These are phyloP conservation scores for Botrytis sinoallii DNA, from an alignment of 2,329 filamentous ascomycete genomes.

Conservation along the genomic window DNA sequence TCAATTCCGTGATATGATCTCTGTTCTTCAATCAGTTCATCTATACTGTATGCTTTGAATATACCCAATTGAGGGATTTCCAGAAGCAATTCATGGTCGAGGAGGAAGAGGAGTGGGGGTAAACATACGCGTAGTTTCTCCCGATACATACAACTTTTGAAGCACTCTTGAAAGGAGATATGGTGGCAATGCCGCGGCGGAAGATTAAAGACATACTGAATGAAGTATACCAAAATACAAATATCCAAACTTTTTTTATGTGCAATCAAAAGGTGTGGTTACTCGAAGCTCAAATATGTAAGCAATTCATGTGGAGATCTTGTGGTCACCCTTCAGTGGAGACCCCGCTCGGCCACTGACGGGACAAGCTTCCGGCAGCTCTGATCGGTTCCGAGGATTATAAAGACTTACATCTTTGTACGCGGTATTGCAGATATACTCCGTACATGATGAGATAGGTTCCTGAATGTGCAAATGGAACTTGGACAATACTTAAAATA, in stretches of 20 bases:
- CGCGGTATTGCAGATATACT: background rate
- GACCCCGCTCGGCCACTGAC: background rate
- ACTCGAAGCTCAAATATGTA: background rate
- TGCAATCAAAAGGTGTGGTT: background rate
- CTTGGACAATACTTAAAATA: background rate
- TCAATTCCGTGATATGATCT: slow-evolving; percentile 91
- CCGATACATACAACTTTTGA: slow-evolving; percentile 75
- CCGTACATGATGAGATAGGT: background rate
- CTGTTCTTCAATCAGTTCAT: slow-evolving; percentile 43
- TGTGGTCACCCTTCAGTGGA: background rate
- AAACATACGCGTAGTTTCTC: slow-evolving; percentile 85
- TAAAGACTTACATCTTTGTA: background rate
- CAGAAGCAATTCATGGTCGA: slow-evolving; percentile 3
- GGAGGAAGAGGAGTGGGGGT: slow-evolving; percentile 18
- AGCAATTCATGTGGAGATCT: slow-evolving; percentile 3
- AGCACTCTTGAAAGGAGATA: slow-evolving; percentile 50
- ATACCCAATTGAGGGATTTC: slow-evolving; percentile 10
- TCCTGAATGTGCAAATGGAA: background rate
- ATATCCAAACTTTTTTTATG: background rate
- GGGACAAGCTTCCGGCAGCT: slow-evolving; percentile 2
- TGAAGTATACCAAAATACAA: background rate
- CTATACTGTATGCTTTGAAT: background rate
- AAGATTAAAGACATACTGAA: slow-evolving; percentile 35
- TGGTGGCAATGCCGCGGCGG: slow-evolving; percentile 37
- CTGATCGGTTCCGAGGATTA: background rate